These are phyloP conservation scores for Vanderwaltozyma tropicalis DNA, from an alignment of 805 yeast species.

Conservation along the genomic window DNA sequence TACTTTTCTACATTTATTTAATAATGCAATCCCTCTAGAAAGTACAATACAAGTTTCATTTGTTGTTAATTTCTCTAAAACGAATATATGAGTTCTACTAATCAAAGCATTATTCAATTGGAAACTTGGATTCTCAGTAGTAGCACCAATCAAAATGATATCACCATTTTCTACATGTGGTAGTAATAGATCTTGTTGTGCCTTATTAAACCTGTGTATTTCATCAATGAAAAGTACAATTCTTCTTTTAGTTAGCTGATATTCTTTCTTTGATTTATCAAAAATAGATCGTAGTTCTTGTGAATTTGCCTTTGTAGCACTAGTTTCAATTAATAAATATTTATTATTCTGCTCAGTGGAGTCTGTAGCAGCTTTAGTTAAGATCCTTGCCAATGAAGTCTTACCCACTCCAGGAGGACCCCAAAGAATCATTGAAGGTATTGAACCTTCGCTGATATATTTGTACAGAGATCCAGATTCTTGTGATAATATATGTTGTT, in stretches of 20 bases:
- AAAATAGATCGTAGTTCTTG: slow-evolving; percentile 56
- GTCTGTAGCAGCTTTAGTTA: slow-evolving; percentile 23
- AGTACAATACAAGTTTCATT: slow-evolving; percentile 46
- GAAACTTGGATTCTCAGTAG: slow-evolving; percentile 89
- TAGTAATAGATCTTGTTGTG: slow-evolving; percentile 80
- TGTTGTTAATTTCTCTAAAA: slow-evolving; percentile 41
- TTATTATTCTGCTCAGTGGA: not conserved
- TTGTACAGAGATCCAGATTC: slow-evolving; percentile 52
- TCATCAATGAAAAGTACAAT: slow-evolving; percentile 85
- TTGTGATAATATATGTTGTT: slow-evolving; percentile 58
- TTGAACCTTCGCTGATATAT: slow-evolving; percentile 46
- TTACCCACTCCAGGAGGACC: slow-evolving; percentile 95
- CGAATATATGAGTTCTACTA: slow-evolving; percentile 76
- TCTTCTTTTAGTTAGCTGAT: slow-evolving; percentile 35
- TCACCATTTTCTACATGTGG: slow-evolving; percentile 80
- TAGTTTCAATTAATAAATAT: slow-evolving; percentile 58
- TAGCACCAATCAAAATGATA: slow-evolving; percentile 84
- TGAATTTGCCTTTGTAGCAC: slow-evolving; percentile 60
- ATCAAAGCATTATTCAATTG: slow-evolving; percentile 72
- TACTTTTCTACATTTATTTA: slow-evolving; percentile 51
- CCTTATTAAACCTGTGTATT: slow-evolving; percentile 75
- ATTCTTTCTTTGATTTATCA: slow-evolving; percentile 31
- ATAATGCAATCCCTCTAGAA: slow-evolving; percentile 43
- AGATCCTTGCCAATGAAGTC: slow-evolving; percentile 67
- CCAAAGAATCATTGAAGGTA: slow-evolving; percentile 84